Evolutionary conservation across 208 protist species (phyloP), one percentile per base, ranked within the genome.

Genomic region (Leishmania turanica): DNA sequence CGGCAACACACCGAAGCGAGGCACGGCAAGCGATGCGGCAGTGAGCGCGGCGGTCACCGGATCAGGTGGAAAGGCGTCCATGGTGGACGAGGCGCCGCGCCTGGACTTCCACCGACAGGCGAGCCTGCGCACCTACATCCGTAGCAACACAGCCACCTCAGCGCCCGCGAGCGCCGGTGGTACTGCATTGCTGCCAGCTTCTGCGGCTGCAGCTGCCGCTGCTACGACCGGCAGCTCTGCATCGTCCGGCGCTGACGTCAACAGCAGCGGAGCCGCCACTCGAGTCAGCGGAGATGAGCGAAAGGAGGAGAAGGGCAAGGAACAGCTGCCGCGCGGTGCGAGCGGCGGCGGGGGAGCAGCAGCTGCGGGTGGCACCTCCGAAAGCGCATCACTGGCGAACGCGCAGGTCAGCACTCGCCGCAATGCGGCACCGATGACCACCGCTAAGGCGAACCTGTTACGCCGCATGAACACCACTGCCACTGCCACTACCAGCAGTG

Each of bases 71-170:
- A 89, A 75, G 24, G 42, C 27, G 11, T 65, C 49, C 37, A 74
- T 73, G 1, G 79, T 89, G 51, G 86, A 89, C 65, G 86, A 82
- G 1, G 78, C 86, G 31, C 86, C 86, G 71, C 81, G 86, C 4
- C 77, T 89, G 8, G 86, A 89, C 47, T 89, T 89, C 66, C 71
- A 80, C 27, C 86, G 86, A 2, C 86, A 89, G 79, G n/a, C 21
- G 2, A 86, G 82, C 54, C 11, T 37, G 2, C 78, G 79, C 34
- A 58, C 75, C 17, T 82, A 82, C 73, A 77, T 78, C 58, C 82
- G 77, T 37, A 79, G 82, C 78, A 82, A 81, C 65, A 85, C 82
- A 8, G 45, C 72, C 24, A 64, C 81, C 56, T 66, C 77, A 2
- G 68, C 69, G 24, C 6, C 79, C 21, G 53, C 31, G 42, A 73